A percentile compares a stretch with the other conserved stretches of the same genome.
Evolutionary conservation across 2,329 filamentous ascomycete species (phyloP).

Genomic region (Gliomastix tumulicola): DNA sequence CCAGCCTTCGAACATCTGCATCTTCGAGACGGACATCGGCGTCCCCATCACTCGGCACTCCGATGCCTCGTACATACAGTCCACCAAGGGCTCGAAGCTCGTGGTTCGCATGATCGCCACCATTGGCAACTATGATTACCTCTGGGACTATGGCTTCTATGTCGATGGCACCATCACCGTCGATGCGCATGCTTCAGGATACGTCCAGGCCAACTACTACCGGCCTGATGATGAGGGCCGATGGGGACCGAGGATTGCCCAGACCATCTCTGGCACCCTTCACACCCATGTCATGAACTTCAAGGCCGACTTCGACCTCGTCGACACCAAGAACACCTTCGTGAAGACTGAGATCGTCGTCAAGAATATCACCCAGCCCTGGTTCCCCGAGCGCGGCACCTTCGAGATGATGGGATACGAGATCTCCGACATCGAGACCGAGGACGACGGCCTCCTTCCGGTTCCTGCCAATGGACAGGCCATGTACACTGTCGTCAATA

Average conservation of each 20-base stretch:
- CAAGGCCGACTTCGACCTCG: conserved; percentile 31
- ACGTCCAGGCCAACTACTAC: conserved; percentile 28
- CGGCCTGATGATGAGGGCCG: conserved; percentile 17
- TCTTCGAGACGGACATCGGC: conserved; percentile 45
- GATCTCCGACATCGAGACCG: conserved; percentile 14
- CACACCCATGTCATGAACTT: conserved; percentile 31
- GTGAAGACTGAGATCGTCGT: conserved; percentile 22
- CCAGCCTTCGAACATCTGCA: conserved; percentile 42
- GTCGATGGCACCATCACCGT: conserved; percentile 29
- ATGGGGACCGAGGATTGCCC: conserved; percentile 25
- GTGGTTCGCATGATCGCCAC: conserved; percentile 29
- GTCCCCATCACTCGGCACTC: conserved; percentile 43
- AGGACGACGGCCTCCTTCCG: conserved; percentile 18
- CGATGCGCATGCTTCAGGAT: conserved; percentile 28
- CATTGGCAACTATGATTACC: conserved; percentile 35
- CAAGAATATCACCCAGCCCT: conserved; percentile 22
- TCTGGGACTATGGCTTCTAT: conserved; percentile 26
- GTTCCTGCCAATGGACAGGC: conserved; percentile 35
- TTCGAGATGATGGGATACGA: conserved; percentile 23
- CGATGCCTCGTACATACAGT: conserved; percentile 28
- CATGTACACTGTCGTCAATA: conserved; percentile 37
- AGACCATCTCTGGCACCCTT: conserved; percentile 27
- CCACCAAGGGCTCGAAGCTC: conserved; percentile 40
- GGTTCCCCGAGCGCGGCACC: conserved; percentile 24
- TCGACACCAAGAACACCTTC: conserved; percentile 26